Evolutionary conservation across 768 basidiomycete species (phyloP).

Genomic region (Podaxis sp.): DNA sequence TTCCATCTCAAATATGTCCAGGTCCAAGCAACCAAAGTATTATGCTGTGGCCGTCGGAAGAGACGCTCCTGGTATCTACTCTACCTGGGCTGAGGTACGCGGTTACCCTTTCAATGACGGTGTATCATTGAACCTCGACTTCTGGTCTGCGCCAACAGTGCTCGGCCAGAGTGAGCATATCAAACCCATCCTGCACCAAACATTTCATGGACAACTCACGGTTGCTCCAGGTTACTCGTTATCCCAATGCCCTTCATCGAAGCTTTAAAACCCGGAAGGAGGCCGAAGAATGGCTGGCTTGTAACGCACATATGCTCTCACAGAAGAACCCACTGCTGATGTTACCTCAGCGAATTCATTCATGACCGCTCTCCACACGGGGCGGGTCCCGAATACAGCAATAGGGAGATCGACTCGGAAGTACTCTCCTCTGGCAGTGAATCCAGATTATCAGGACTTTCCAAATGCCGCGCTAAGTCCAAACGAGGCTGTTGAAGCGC

Average conservation of each 20-base stretch:
- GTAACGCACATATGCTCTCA: constrained; percentile 20
- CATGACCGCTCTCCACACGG: background rate
- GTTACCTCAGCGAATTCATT: constrained; percentile 1
- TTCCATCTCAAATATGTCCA: constrained; percentile 24
- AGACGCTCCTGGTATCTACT: constrained; percentile 56
- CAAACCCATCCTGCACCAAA: background rate
- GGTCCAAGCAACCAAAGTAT: constrained; percentile 39
- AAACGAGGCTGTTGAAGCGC: background rate
- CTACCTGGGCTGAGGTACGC: constrained; percentile 60
- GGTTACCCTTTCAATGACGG: background rate
- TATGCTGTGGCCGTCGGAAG: constrained; percentile 64
- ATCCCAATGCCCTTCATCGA: constrained; percentile 50
- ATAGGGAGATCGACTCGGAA: background rate
- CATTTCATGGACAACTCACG: background rate
- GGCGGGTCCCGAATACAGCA: background rate
- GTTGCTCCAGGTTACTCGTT: constrained; percentile 46
- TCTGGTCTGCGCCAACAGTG: constrained; percentile 33
- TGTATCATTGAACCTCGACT: background rate
- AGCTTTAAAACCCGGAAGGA: constrained; percentile 44
- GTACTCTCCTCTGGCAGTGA: too few species aligned
- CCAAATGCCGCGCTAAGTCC: background rate
- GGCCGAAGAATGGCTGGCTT: constrained; percentile 54
- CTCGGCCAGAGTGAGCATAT: constrained; percentile 38
- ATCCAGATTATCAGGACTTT: background rate
- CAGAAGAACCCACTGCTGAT: background rate